Percentiles rank a stretch among this genome's conserved stretches.
Conservation (phyloP, 1,139 yeast species). For the Saccharomyces pastorianus region DNA sequence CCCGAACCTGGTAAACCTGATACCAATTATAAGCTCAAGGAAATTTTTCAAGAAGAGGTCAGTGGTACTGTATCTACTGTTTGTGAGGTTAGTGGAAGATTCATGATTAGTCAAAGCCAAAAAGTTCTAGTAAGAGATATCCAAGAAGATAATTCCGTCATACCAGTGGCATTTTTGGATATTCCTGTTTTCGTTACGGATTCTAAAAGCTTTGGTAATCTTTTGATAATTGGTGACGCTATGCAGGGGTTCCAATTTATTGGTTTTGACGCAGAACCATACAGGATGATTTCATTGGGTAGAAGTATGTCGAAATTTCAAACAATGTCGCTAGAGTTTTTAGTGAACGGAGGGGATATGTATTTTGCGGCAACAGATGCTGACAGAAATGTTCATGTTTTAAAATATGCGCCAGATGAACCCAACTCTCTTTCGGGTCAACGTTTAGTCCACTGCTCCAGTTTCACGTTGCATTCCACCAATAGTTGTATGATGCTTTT, state of each 20-base stretch:
- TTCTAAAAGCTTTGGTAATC: conserved; percentile 73
- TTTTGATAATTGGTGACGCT: conserved; percentile 72
- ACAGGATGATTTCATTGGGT: conserved; percentile 71
- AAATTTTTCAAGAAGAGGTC: conserved; percentile 65
- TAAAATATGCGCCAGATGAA: conserved; percentile 90
- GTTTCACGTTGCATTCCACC: conserved; percentile 59
- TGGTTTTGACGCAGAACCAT: conserved; percentile 94
- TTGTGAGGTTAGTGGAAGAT: conserved; percentile 76
- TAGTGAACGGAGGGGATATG: conserved; percentile 62
- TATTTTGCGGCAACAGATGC: conserved; percentile 65
- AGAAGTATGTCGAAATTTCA: conserved; percentile 61
- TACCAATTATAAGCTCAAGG: conserved; percentile 69
- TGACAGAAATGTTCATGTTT: conserved; percentile 58
- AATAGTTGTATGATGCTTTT: conserved; percentile 52
- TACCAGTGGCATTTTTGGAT: conserved; percentile 88
- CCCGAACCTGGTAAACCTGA: conserved; percentile 90
- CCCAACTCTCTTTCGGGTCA: conserved; percentile 77
- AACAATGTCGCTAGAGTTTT: conserved; percentile 58
- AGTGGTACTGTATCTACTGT: conserved; percentile 81
- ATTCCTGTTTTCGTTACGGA: conserved; percentile 73
- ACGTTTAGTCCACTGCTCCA: conserved; percentile 57
- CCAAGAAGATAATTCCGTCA: conserved; percentile 41
- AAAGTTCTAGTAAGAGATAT: conserved; percentile 74
- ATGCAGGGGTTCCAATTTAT: conserved; percentile 72
- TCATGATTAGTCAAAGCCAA: conserved; percentile 83